Conservation (phyloP, 352 stramenopile species). For the Pythium sukuiense region DNA sequence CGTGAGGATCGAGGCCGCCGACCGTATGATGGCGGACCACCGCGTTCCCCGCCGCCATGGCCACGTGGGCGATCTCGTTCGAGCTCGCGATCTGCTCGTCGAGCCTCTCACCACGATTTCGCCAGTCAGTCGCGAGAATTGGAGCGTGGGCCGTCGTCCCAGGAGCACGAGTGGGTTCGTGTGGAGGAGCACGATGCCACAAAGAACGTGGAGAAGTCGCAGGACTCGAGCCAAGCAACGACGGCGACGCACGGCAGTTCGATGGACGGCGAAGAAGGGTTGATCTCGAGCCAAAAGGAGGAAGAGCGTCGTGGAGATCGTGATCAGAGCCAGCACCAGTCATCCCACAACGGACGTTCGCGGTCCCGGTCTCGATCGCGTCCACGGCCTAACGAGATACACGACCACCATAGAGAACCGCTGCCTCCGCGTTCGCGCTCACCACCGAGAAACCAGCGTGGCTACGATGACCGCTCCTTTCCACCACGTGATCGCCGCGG, state of each 20-base stretch:
- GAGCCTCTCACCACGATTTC: background rate
- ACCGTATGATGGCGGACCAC: background rate
- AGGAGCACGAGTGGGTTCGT: background rate
- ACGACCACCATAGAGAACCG: conserved; percentile 5
- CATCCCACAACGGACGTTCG: background rate
- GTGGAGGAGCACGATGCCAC: background rate
- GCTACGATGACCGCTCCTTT: conserved; percentile 14
- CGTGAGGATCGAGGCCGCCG: background rate
- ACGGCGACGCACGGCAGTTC: conserved; percentile 13
- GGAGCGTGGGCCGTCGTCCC: background rate
- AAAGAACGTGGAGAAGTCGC: conserved; percentile 5
- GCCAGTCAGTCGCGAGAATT: background rate
- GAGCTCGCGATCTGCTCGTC: conserved; percentile 15
- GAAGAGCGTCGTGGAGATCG: background rate
- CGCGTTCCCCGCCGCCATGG: background rate
- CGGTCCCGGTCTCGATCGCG: conserved; percentile 18
- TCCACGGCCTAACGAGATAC: conserved; percentile 1
- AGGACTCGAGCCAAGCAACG: conserved; percentile 11
- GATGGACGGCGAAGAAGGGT: conserved; percentile 3
- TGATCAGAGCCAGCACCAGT: no score
- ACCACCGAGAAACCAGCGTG: background rate
- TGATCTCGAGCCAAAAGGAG: background rate
- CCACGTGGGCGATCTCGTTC: conserved; percentile 13
- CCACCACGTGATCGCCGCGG: conserved; percentile 6
- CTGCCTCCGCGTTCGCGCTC: background rate